A percentile compares a stretch with the other conserved stretches of the same genome.
Conservation (phyloP, 2,329 filamentous ascomycete species). For the Ophiostoma tasmaniense region DNA sequence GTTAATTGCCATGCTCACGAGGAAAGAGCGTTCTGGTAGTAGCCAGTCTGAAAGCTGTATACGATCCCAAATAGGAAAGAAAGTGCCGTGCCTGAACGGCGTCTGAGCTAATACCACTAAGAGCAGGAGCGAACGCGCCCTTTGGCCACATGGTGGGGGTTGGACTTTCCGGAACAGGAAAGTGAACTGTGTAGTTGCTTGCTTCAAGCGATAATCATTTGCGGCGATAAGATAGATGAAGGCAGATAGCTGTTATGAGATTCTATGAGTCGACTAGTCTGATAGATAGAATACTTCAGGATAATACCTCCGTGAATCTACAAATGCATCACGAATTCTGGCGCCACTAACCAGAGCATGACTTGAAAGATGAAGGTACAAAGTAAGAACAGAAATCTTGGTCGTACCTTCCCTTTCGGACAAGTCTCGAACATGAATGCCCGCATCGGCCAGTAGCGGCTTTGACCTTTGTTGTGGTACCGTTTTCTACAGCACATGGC, state of each 20-base stretch:
- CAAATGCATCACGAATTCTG: too few relatives aligned
- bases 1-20: neutral
- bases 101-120: neutral
- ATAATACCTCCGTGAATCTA: too few relatives aligned
- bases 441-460: neutral
- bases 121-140: neutral
- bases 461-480: neutral
- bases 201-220: neutral
- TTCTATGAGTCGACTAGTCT: neutral
- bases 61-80: constrained; percentile 1
- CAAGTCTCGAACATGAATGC: neutral
- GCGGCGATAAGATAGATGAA: neutral
- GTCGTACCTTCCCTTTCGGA: neutral
- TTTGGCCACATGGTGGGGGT: neutral
- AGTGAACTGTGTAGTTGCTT: neutral
- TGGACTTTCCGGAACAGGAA: constrained; percentile 4
- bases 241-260: neutral
- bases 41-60: neutral
- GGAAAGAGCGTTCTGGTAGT: neutral
- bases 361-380: neutral
- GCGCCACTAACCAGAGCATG: neutral
- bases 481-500: neutral
- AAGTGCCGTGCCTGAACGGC: neutral
- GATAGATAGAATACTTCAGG: neutral
- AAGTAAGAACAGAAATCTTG: neutral